Evolutionary conservation across 2,329 filamentous ascomycete species (phyloP), one percentile per base, ranked within the genome.

Genomic region (Onygena corvina): DNA sequence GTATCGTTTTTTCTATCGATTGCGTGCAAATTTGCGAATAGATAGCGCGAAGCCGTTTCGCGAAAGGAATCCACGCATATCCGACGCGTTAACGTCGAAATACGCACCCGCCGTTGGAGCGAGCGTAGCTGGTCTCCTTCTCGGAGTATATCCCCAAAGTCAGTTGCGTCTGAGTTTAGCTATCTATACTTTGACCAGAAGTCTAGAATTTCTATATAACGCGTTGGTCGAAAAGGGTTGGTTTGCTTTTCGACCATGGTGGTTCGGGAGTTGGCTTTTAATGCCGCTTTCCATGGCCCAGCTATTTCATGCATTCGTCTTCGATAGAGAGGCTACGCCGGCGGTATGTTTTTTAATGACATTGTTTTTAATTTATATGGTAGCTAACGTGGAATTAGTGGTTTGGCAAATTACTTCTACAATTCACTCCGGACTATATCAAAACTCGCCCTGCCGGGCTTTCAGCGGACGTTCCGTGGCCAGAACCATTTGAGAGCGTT

Each of bases 91-190:
- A 50, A 94, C 88, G 0, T 94, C 87, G 1, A 76, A 77, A 7
- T 84, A 88, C 62, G 85, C 90, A 0, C 90, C 90, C 0, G 88
- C 89, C 1, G 75, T 95, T n/a, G 92, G 90, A 8, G 89, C 90
- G 4, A 88, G 86, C 58, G 67, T 95, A 44, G 87, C 90, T 0
- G 90, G 90, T 2, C 76, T 94, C 46, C 83, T 86, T 46, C 72
- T 96, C 14, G 86, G 85, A 5, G 76, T 94, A 7, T 86, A 80
- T 73, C 90, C 61, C 57, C 77, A 73, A 31, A 75, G 80, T 54
- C 81, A 84, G 57, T 64, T 92, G 57, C 81, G 92, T 46, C 73
- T 90, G 48, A 86, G 85, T 0, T 76, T 92, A 42, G 82, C 87
- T 11, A 86, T 96, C 53, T 93, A 90, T 62, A 73, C 82, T 50